phyloP scores from a whole-genome alignment of 2,329 filamentous ascomycete species.

The Calonectria fujianensis region DNA sequence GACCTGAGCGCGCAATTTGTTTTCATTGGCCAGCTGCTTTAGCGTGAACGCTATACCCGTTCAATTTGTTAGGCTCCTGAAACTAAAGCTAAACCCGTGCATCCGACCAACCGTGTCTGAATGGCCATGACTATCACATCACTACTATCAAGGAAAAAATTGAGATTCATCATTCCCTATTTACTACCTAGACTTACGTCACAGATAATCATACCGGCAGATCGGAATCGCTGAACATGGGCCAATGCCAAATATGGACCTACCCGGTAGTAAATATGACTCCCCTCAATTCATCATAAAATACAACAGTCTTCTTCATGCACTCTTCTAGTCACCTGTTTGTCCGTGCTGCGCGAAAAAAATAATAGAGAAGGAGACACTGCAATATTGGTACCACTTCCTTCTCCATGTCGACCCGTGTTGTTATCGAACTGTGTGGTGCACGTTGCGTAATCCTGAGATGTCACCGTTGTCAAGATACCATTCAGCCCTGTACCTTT shows the following conservation, averaged over 20 bases:
- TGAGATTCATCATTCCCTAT: too few relatives aligned
- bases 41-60: not conserved
- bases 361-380: too few relatives aligned
- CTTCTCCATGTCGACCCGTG: too few relatives aligned
- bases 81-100: too few relatives aligned
- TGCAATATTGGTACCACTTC: too few relatives aligned
- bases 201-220: not conserved
- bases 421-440: too few relatives aligned
- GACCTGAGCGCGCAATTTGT: slow-evolving; percentile 24
- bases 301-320: not conserved
- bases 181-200: not conserved
- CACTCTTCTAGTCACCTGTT: not conserved
- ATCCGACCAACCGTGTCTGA: not conserved
- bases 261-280: not conserved
- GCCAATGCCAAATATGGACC: too few relatives aligned
- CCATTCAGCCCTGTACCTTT: too few relatives aligned
- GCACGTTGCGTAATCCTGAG: too few relatives aligned
- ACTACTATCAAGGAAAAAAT: too few relatives aligned
- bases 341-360: fast-evolving
- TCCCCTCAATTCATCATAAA: not conserved
- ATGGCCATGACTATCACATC: not conserved
- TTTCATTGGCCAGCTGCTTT: slow-evolving; percentile 3
- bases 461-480: too few relatives aligned
- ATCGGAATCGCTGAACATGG: not conserved
- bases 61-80: not conserved